phyloP scores from a whole-genome alignment of 345 rosid genomes.

The Rubroshorea leprosula region DNA sequence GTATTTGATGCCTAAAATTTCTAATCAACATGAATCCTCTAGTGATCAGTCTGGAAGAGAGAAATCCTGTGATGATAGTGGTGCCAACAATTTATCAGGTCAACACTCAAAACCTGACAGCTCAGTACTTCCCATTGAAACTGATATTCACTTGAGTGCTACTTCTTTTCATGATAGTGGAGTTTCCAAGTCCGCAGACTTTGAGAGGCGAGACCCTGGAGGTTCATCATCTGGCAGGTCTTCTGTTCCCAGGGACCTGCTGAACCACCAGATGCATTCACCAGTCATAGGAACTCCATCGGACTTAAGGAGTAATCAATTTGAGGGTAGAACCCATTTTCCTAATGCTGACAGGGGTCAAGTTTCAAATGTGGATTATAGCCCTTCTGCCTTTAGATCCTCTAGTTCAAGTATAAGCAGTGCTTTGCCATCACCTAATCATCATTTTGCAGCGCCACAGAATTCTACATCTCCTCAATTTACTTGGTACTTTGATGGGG shows the following conservation, averaged over 20 bases:
- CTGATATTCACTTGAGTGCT: conserved; percentile 42
- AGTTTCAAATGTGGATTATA: conserved; percentile 22
- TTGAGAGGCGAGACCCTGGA: conserved; percentile 61
- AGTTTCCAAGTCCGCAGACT: conserved; percentile 56
- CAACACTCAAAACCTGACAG: conserved; percentile 34
- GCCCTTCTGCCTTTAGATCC: conserved; percentile 28
- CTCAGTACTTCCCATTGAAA: conserved; percentile 26
- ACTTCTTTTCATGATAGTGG: conserved; percentile 53
- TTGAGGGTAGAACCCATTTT: conserved; percentile 53
- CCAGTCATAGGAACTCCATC: conserved; percentile 50
- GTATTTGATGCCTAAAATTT: conserved; percentile 22
- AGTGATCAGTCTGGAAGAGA: conserved; percentile 27
- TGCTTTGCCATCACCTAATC: conserved; percentile 51
- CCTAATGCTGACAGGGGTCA: conserved; percentile 29
- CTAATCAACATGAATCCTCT: conserved; percentile 29
- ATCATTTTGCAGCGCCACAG: conserved; percentile 36
- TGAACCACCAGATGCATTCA: conserved; percentile 54
- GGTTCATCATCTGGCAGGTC: conserved; percentile 58
- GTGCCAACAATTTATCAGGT: conserved; percentile 27
- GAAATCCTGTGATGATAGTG: conserved; percentile 22
- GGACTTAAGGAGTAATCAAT: conserved; percentile 57
- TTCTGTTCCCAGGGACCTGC: conserved; percentile 52
- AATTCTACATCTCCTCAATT: conserved; percentile 40
- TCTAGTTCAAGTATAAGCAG: conserved; percentile 26
- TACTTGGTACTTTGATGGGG: conserved; percentile 79